Evolutionary conservation across 768 basidiomycete genomes (phyloP).

Genomic region (Astraeus odoratus): DNA sequence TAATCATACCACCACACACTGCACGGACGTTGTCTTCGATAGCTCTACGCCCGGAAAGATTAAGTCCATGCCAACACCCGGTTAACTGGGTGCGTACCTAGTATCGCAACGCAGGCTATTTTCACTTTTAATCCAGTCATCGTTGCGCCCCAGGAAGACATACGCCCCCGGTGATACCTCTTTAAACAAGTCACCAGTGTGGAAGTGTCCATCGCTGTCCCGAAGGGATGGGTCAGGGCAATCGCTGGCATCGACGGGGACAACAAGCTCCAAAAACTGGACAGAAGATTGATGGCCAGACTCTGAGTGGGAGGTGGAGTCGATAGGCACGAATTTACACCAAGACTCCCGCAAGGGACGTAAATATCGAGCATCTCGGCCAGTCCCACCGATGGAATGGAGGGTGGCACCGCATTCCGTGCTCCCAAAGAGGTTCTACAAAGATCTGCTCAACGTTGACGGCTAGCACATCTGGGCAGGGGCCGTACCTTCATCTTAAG

Average conservation of each 20-base stretch:
- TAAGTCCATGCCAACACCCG: not conserved
- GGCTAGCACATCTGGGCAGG: conserved; percentile 10
- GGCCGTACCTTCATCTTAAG: conserved; percentile 54
- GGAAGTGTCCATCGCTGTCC: conserved; percentile 61
- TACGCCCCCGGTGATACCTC: conserved; percentile 53
- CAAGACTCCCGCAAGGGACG: conserved; percentile 53
- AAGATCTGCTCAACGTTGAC: conserved; percentile 15
- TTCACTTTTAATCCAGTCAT: conserved; percentile 84
- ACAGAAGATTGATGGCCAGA: conserved; percentile 48
- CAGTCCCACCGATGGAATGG: conserved; percentile 48
- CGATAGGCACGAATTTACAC: conserved; percentile 61
- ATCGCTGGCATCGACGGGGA: conserved; percentile 59
- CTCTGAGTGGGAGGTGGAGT: conserved; percentile 30
- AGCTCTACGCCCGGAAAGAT: conserved; percentile 31
- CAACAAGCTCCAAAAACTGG: conserved; percentile 60
- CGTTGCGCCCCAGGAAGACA: conserved; percentile 63
- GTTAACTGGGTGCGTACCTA: conserved; percentile 33
- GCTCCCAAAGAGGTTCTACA: conserved; percentile 72
- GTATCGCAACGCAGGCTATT: conserved; percentile 76
- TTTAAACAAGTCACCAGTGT: conserved; percentile 78
- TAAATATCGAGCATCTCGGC: conserved; percentile 45
- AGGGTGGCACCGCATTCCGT: conserved; percentile 77
- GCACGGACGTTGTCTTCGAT: conserved; percentile 72
- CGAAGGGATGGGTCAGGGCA: conserved; percentile 59
- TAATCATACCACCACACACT: conserved; percentile 58